phyloP scores from a whole-genome alignment of 2,329 filamentous ascomycete species.

The Hypoxylon sp. region DNA sequence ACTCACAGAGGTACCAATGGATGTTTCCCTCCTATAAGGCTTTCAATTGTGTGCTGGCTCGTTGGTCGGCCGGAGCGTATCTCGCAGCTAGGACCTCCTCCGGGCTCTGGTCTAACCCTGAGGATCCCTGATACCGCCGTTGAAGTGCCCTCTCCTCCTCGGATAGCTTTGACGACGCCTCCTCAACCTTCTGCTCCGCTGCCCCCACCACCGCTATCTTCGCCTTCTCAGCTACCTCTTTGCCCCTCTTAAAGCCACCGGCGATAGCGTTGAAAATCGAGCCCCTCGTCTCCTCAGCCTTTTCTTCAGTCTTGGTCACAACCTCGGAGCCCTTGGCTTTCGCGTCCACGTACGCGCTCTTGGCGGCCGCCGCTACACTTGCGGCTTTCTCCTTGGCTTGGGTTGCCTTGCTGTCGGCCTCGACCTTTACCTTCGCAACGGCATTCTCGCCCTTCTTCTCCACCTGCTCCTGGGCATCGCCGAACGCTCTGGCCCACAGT shows the following conservation, averaged over 20 bases:
- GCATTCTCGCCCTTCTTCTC: conserved; percentile 43
- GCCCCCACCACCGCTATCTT: conserved; percentile 45
- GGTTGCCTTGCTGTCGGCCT: conserved; percentile 50
- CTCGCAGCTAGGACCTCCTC: conserved; percentile 53
- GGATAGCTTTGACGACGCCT: conserved; percentile 57
- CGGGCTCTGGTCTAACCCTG: conserved; percentile 56
- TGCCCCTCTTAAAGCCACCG: conserved; percentile 57
- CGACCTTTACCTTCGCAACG: conserved; percentile 31
- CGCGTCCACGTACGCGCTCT: conserved; percentile 50
- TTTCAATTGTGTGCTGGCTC: conserved; percentile 54
- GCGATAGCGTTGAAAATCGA: conserved; percentile 57
- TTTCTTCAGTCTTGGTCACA: conserved; percentile 49
- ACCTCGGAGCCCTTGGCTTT: conserved; percentile 48
- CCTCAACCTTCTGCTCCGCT: conserved; percentile 55
- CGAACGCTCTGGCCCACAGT: conserved; percentile 59
- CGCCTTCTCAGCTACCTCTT: conserved; percentile 55
- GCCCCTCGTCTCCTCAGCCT: conserved; percentile 54
- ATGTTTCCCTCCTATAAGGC: conserved; percentile 27
- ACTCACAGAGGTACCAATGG: conserved; percentile 7
- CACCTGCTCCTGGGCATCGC: conserved; percentile 50
- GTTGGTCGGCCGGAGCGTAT: conserved; percentile 51
- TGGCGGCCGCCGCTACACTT: conserved; percentile 49
- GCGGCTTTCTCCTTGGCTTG: conserved; percentile 53
- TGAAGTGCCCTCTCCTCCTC: conserved; percentile 65
- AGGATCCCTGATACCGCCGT: conserved; percentile 62